Evolutionary conservation across 768 basidiomycete species (phyloP).

Genomic region (Serendipita sp.): DNA sequence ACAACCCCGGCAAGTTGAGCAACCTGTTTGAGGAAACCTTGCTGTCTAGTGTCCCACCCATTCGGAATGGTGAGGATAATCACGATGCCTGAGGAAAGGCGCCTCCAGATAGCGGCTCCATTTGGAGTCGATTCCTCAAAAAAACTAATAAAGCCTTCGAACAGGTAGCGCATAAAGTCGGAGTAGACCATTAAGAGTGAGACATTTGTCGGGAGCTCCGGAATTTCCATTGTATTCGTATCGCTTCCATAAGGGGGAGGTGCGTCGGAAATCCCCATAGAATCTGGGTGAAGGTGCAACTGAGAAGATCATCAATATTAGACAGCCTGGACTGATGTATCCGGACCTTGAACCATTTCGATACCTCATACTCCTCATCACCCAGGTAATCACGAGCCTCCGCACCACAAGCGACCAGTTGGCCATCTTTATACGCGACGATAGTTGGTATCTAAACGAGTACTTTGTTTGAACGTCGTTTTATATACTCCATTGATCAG

Average conservation of each 20-base stretch:
- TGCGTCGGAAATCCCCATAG: conserved; percentile 1
- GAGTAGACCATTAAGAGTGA: conserved; percentile 1
- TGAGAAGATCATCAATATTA: neutral
- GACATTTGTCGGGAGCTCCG: neutral
- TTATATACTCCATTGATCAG: neutral
- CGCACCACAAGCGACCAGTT: neutral
- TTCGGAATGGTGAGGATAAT: neutral
- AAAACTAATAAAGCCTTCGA: neutral
- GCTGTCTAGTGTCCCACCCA: neutral
- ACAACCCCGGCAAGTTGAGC: neutral
- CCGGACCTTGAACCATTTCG: conserved; percentile 7
- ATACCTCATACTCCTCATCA: neutral
- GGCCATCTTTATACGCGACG: neutral
- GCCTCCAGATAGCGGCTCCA: conserved; percentile 1
- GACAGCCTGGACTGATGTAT: neutral
- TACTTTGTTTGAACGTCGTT: neutral
- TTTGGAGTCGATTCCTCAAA: neutral
- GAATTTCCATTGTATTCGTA: neutral
- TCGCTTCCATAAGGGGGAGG: neutral
- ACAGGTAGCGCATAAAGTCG: conserved; percentile 7
- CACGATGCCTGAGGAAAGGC: neutral
- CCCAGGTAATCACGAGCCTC: conserved; percentile 5
- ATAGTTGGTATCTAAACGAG: conserved; percentile 2
- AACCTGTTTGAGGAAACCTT: neutral
- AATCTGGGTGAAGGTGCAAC: conserved; percentile 7